Base-by-base conservation (phyloP, 78 protist genomes). In the Dictyostelium capitatum region DNA sequence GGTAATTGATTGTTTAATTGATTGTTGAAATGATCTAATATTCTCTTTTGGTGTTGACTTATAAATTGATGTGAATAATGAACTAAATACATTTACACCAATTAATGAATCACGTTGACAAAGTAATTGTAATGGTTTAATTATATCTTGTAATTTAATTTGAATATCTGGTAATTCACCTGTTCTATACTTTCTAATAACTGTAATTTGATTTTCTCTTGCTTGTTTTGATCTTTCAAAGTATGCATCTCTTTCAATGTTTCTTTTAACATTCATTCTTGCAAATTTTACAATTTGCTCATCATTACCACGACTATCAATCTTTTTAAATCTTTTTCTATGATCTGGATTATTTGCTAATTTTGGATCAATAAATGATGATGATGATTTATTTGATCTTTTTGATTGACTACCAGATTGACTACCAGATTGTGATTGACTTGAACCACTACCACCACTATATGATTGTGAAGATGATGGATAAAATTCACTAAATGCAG, bases 91-190 rank as follows among this genome's bases (percentile, higher is more conserved):
- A n/a, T 47, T 43, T 8, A 83, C 77, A 19, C 97, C 97, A 37
- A 91, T 46, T 6, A 5, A 41, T 8, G 95, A 80, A 72, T 96
- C 97, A 54, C 32, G 74, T 25, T 51, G 67, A 8, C 79, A 72
- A 17, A 95, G 77, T 19, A 41, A 41, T 59, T 47, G 65, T 7
- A 96, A 79, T 1, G 98, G 98, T 23, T 17, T 41, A 10, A 96
- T 6, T 6, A 96, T 30, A 17, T 96, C 98, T 37, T 69, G 75
- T 1, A 53, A 20, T 53, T 59, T 50, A 37, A 96, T 92, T 59
- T 79, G 91, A 41, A 96, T 85, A 74, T 96, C 98, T 5, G 98
- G 98, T 30, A 96, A 57, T 69, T 96, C 98, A 25, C 98, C 98
- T 4, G 62, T 32, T n/a, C 97, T 37, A 51, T 95, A 95, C 28